phyloP scores from a whole-genome alignment of 1,284 basidiomycete species.

The Calocybe gambosa region DNA sequence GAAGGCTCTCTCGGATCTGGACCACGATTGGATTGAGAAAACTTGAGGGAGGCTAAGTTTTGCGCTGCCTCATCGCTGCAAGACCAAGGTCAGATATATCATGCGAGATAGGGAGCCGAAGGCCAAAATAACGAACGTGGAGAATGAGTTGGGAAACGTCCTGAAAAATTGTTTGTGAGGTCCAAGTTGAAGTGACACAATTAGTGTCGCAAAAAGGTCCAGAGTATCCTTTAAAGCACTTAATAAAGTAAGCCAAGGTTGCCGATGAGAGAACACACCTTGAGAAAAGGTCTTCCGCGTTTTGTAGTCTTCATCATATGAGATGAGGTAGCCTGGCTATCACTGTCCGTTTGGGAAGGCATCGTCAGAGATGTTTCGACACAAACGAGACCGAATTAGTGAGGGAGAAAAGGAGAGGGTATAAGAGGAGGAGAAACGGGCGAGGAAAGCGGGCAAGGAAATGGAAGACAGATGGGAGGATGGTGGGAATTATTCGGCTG shows the following conservation, averaged over 20 bases:
- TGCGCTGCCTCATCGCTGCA: constrained; percentile 90
- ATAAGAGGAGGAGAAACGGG: constrained; percentile 15
- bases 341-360: constrained; percentile 32
- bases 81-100: constrained; percentile 12
- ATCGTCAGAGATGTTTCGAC: constrained; percentile 24
- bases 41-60: constrained; percentile 94
- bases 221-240: constrained; percentile 76
- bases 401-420: constrained; percentile 22
- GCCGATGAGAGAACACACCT: constrained; percentile 43
- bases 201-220: constrained; percentile 94
- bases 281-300: constrained; percentile 89
- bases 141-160: constrained; percentile 91
- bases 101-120: constrained; percentile 14
- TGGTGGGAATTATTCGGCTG: constrained; percentile 26
- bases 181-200: constrained; percentile 87
- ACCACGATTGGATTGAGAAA: constrained; percentile 97
- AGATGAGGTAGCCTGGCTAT: constrained; percentile 54
- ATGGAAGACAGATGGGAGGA: constrained; percentile 25
- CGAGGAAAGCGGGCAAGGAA: constrained; percentile 17
- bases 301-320: constrained; percentile 98
- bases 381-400: constrained; percentile 18
- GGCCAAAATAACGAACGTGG: constrained; percentile 66
- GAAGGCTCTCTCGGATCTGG: constrained; percentile 97
- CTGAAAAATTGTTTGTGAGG: constrained; percentile 96
- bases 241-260: constrained; percentile 9